A percentile compares a stretch with the other conserved stretches of the same genome.
phyloP scores from a whole-genome alignment of 306 rosid species.

The Ziziphus jujuba region DNA sequence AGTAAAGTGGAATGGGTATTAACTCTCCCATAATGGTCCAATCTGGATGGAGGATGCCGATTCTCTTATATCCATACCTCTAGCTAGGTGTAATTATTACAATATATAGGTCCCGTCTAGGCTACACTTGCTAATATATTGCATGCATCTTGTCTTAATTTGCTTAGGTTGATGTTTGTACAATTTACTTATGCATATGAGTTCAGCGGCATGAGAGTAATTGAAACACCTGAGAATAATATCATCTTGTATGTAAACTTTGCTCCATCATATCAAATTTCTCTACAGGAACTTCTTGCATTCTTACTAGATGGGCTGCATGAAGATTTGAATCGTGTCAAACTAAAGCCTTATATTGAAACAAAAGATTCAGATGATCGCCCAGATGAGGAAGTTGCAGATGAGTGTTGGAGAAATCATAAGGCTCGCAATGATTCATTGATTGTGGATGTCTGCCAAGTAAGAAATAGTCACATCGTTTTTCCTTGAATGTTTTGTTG shows the following conservation, averaged over 20 bases:
- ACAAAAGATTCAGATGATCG: constrained; percentile 88
- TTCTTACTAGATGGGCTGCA: constrained; percentile 97
- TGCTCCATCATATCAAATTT: constrained; percentile 20
- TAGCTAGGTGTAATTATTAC: too few relatives aligned
- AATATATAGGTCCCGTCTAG: too few relatives aligned
- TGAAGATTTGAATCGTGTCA: constrained; percentile 99
- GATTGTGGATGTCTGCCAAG: constrained; percentile 99
- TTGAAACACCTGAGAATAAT: neutral
- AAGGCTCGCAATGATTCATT: constrained; percentile 95
- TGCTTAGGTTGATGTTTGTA: too few relatives aligned
- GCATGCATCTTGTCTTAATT: too few relatives aligned
- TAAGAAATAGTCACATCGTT: constrained; percentile 31
- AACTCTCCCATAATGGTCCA: too few relatives aligned
- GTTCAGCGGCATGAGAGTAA: neutral
- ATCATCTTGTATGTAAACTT: constrained; percentile 13
- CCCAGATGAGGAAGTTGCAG: constrained; percentile 92
- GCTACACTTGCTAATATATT: too few relatives aligned
- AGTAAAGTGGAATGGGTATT: too few relatives aligned
- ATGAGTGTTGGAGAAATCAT: constrained; percentile 94
- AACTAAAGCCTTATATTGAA: constrained; percentile 96
- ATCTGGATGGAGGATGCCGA: too few relatives aligned
- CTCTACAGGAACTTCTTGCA: constrained; percentile 89
- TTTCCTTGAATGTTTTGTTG: neutral
- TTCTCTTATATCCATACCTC: too few relatives aligned
- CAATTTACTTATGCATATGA: too few relatives aligned